Evolutionary conservation across 441 rosid species (phyloP), one percentile per base, ranked within the genome.

Genomic region (Kokia cookei): DNA sequence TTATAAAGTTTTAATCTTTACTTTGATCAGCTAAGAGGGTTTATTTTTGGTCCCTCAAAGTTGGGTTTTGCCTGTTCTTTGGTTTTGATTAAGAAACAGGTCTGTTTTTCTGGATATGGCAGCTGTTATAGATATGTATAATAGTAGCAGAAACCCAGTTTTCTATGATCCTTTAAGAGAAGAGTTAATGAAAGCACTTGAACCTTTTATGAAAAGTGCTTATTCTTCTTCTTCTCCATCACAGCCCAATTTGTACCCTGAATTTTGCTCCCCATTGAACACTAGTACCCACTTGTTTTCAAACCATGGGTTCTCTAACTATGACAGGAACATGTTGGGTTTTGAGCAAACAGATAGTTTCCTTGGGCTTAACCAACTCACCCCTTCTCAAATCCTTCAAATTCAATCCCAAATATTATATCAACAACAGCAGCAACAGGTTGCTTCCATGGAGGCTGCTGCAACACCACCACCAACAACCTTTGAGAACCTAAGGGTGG

Each of bases 171-270:
- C 88, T 65, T 83, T 82, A 6, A 83, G 84, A 15, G 98, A 87
- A 72, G 98, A 94, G 79, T 80, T 94, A 47, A 91, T 92, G 97
- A 86, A 86, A 82, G 97, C 94, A 78, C 90, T 91, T 73, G 84
- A 84, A 77, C 94, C 98, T 85, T 91, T 84, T 83, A 83, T 87
- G 86, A 87, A 80, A 78, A 81, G 87, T 81, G 85, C 86, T 86
- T 82, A 92, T 65, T 69, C 74, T 40, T 8, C 77, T 15, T 27
- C 43, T 22, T 55, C 79, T 54, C 73, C 82, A 54, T 72, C 78
- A 8, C 75, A 73, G 66, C 79, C 86, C 45, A 68, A 54, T 10
- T 64, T 73, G 65, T 79, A 61, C 47, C 63, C 78, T n/a, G 81
- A 73, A 32, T 66, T 63, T 59, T 75, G 73, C 83, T 73, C 74